A percentile compares a stretch with the other conserved stretches of the same genome.
phyloP scores from a whole-genome alignment of 768 basidiomycete genomes.

The Pholiota microspora region DNA sequence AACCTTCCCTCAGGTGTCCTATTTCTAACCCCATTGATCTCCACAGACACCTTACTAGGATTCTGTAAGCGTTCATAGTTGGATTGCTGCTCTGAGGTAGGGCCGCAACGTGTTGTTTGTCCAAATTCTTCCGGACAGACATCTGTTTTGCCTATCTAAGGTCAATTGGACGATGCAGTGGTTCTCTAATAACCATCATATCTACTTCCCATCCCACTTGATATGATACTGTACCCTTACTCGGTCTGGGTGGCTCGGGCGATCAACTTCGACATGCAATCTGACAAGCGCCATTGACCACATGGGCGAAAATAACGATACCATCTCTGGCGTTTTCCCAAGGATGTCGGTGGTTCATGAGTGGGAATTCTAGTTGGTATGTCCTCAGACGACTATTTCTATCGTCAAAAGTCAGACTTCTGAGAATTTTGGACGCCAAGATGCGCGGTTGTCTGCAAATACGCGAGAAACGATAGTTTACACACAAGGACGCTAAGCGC shows the following conservation, averaged over 20 bases:
- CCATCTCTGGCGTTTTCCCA: not conserved
- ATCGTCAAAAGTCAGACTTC: not conserved
- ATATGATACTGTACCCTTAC: not conserved
- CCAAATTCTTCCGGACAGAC: not conserved
- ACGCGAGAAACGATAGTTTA: too few species aligned
- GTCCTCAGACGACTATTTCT: not conserved
- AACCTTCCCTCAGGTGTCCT: not conserved
- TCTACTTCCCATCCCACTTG: not conserved
- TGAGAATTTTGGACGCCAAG: too few species aligned
- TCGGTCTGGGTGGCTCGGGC: not conserved
- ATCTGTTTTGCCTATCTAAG: not conserved
- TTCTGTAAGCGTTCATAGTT: not conserved
- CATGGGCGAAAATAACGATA: not conserved
- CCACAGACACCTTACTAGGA: not conserved
- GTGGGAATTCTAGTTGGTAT: not conserved
- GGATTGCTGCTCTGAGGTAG: not conserved
- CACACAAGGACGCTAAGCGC: too few species aligned
- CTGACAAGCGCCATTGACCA: not conserved
- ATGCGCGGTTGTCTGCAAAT: too few species aligned
- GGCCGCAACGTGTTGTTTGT: not conserved
- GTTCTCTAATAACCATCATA: not conserved
- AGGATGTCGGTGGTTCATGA: not conserved
- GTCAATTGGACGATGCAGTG: not conserved
- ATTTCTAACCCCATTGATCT: not conserved
- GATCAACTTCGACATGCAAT: not conserved